phyloP scores from a whole-genome alignment of 768 basidiomycete genomes.

The Boletus tomentosulus region DNA sequence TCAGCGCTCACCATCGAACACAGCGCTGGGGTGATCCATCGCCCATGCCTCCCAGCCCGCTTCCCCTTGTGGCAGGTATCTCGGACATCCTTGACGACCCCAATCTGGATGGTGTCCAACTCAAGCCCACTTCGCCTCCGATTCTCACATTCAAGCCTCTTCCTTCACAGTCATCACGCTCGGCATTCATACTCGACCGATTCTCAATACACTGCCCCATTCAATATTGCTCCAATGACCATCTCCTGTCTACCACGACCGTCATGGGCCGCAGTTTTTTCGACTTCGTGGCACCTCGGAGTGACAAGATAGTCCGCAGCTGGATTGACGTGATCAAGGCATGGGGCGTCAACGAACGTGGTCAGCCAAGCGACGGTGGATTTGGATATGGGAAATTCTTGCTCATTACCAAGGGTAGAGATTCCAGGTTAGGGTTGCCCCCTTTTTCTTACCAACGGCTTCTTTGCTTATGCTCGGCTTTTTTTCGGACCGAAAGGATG shows the following conservation, averaged over 20 bases:
- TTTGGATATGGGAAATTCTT: constrained; percentile 78
- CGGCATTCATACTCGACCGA: constrained; percentile 78
- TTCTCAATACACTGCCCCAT: constrained; percentile 65
- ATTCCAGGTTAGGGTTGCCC: constrained; percentile 42
- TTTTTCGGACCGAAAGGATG: constrained; percentile 19
- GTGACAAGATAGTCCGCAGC: constrained; percentile 61
- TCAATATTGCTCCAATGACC: constrained; percentile 70
- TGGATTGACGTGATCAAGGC: constrained; percentile 79
- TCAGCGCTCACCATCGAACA: constrained; percentile 5
- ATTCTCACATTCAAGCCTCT: constrained; percentile 56
- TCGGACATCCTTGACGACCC: constrained; percentile 11
- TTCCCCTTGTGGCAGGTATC: constrained; percentile 26
- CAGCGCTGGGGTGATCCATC: constrained; percentile 70
- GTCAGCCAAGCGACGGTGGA: constrained; percentile 79
- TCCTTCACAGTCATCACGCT: constrained; percentile 66
- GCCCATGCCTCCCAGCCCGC: constrained; percentile 53
- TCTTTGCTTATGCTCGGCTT: not conserved
- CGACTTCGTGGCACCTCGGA: constrained; percentile 64
- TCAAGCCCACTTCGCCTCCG: constrained; percentile 7
- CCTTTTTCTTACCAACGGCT: not conserved
- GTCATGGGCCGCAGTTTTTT: constrained; percentile 67
- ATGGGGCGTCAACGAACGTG: constrained; percentile 82
- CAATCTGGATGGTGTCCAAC: constrained; percentile 1
- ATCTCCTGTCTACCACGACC: constrained; percentile 53
- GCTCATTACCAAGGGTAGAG: constrained; percentile 53